Evolutionary conservation across 331 rosid genomes (phyloP).

Genomic region (Arachis monticola): DNA sequence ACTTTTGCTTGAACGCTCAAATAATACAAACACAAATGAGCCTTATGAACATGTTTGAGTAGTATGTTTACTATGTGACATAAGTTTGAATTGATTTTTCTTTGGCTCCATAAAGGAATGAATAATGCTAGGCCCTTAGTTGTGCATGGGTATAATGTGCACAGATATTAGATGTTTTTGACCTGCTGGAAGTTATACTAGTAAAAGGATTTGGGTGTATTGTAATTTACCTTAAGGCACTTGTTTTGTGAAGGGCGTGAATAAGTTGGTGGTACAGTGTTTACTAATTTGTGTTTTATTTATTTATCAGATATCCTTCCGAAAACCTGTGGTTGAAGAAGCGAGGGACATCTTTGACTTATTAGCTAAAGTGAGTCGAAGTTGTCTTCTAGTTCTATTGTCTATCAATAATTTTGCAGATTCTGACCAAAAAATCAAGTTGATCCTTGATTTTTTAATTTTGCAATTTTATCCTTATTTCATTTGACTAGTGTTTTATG

Average conservation of each 20-base stretch:
- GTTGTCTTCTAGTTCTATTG: conserved; percentile 16
- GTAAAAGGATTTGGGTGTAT: neutral
- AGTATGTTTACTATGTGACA: neutral
- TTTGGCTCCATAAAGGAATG: neutral
- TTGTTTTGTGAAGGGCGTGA: conserved; percentile 15
- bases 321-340: conserved; percentile 55
- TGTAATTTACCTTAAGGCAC: conserved; percentile 14
- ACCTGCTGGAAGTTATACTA: neutral
- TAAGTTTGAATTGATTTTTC: neutral
- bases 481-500: conserved; percentile 33
- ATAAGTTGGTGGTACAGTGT: conserved; percentile 4
- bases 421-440: conserved; percentile 24
- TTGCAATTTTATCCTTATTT: conserved; percentile 26
- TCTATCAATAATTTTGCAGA: neutral
- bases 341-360: conserved; percentile 41
- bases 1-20: neutral
- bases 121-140: conserved; percentile 14
- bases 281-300: conserved; percentile 41
- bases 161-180: neutral
- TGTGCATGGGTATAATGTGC: neutral
- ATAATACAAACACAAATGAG: neutral
- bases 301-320: conserved; percentile 62
- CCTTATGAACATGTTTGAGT: neutral
- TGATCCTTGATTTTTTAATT: conserved; percentile 33
- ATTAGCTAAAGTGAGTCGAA: conserved; percentile 66